Evolutionary conservation across 768 basidiomycete species (phyloP).

Genomic region (Mrakia frigida): DNA sequence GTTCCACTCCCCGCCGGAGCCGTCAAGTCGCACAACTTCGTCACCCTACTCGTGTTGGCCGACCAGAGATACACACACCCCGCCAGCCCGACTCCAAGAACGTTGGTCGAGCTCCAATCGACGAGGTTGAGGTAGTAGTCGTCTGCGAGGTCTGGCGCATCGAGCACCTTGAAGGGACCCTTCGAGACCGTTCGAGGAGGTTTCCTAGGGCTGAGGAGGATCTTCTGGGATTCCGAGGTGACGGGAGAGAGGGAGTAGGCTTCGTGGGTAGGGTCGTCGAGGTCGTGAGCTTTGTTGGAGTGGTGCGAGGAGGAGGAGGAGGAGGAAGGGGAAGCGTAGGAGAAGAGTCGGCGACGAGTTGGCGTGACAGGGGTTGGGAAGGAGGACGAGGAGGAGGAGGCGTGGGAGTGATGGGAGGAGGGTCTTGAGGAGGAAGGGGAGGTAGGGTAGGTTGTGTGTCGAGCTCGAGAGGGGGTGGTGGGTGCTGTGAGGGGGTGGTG

Average conservation of each 20-base stretch:
- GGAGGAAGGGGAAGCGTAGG: slow-evolving; percentile 37
- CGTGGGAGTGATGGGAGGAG: slow-evolving; percentile 16
- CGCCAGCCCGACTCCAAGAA: slow-evolving; percentile 87
- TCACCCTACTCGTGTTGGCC: slow-evolving; percentile 85
- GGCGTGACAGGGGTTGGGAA: slow-evolving; percentile 41
- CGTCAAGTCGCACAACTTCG: slow-evolving; percentile 77
- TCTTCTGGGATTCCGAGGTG: slow-evolving; percentile 68
- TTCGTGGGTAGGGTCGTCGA: slow-evolving; percentile 81
- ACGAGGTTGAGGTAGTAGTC: slow-evolving; percentile 98
- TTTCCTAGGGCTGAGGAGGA: slow-evolving; percentile 78
- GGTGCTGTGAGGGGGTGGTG: slow-evolving; percentile 3
- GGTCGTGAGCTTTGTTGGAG: slow-evolving; percentile 47
- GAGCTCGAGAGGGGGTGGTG: slow-evolving; percentile 56
- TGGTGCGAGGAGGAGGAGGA: slow-evolving; percentile 50
- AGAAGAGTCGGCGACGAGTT: slow-evolving; percentile 42
- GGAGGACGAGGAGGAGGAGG: slow-evolving; percentile 27
- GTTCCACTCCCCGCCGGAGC: not conserved
- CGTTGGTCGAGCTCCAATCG: slow-evolving; percentile 93
- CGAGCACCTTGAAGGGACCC: slow-evolving; percentile 92
- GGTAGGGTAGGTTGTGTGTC: slow-evolving; percentile 44
- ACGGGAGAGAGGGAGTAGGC: slow-evolving; percentile 89
- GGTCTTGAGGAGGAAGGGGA: slow-evolving; percentile 12
- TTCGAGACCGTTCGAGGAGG: slow-evolving; percentile 78
- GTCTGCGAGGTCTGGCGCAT: slow-evolving; percentile 94
- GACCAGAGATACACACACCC: slow-evolving; percentile 95